Evolutionary conservation across 208 protist species (phyloP), one percentile per base, ranked within the genome.

Genomic region (Trypanosoma lewisi): DNA sequence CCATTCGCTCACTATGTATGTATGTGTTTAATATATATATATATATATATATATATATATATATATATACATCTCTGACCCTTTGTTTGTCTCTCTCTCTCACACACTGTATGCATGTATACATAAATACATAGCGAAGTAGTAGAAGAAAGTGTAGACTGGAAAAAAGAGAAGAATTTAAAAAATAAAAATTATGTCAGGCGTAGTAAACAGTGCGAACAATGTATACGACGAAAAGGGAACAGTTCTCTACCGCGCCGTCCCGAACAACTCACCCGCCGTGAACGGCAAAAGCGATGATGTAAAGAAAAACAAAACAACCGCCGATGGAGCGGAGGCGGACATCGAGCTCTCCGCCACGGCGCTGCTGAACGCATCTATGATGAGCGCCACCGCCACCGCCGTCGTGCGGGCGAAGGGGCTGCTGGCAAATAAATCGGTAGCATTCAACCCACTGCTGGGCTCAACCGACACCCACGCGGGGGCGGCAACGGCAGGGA

Each of bases 221-320:
- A 91, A 82, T 67, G 59, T 89, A 21, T 94, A 94, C 51, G 78
- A 89, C 54, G 61, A 66, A 11, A 67, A 78, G 17, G 87, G 87
- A 21, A 94, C 87, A 0, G 73, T 91, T 1, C 74, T 91, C 2
- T 91, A 84, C 67, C 69, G 82, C 42, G 79, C 77, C 0, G 65
- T 94, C 3, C 72, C 65, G 17, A 47, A 47, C 1, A 66, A 51
- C 11, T 39, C 50, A 25, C 16, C 33, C 8, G 51, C 4, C 30
- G 39, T n/a, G 1, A 44, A 65, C 9, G n/a, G 19, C n/a, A 44
- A 45, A 11, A 37, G 0, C 33, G 36, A n/a, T 33, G 19, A 36
- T n/a, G 11, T 25, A 11, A 54, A 27, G n/a, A 50, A 14, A n/a
- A n/a, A n/a, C n/a, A n/a, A n/a, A n/a, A n/a, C n/a, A n/a, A n/a